Percentiles rank a stretch among this genome's conserved stretches.
These are phyloP conservation scores for Lithohypha guttulata DNA, from an alignment of 2,329 filamentous ascomycete genomes.

Conservation along the genomic window DNA sequence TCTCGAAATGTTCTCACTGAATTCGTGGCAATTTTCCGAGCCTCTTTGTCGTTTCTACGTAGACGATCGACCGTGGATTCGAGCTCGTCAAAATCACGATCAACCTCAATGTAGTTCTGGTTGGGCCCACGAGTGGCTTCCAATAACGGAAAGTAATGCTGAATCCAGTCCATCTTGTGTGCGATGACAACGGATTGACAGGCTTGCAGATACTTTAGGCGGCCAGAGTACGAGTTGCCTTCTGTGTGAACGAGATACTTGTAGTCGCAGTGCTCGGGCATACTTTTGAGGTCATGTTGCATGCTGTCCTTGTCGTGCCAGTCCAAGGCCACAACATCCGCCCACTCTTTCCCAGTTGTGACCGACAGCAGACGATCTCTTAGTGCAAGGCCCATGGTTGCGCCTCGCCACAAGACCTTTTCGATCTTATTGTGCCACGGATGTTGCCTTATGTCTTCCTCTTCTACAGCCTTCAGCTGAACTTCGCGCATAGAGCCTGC, in stretches of 20 bases:
- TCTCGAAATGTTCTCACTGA: constrained; percentile 40
- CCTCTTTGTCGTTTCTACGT: constrained; percentile 32
- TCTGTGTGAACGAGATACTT: constrained; percentile 45
- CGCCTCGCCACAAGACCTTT: constrained; percentile 41
- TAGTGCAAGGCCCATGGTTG: constrained; percentile 30
- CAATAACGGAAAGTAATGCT: constrained; percentile 40
- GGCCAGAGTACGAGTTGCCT: constrained; percentile 43
- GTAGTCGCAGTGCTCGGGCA: constrained; percentile 45
- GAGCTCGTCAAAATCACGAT: constrained; percentile 48
- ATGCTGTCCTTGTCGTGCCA: constrained; percentile 33
- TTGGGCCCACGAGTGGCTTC: constrained; percentile 34
- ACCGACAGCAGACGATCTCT: constrained; percentile 31
- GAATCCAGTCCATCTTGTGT: constrained; percentile 39
- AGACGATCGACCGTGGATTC: constrained; percentile 34
- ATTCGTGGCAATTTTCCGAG: constrained; percentile 42
- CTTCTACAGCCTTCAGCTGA: constrained; percentile 20
- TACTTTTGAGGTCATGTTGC: constrained; percentile 34
- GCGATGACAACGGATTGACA: constrained; percentile 41
- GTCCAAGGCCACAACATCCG: constrained; percentile 33
- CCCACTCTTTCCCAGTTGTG: constrained; percentile 35
- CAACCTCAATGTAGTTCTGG: constrained; percentile 41
- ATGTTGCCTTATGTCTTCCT: constrained; percentile 13
- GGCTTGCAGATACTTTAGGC: constrained; percentile 44
- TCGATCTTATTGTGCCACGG: constrained; percentile 29
- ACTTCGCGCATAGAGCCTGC: constrained; percentile 36